phyloP scores from a whole-genome alignment of 2,329 filamentous ascomycete species.

The Fusarium sp. region DNA sequence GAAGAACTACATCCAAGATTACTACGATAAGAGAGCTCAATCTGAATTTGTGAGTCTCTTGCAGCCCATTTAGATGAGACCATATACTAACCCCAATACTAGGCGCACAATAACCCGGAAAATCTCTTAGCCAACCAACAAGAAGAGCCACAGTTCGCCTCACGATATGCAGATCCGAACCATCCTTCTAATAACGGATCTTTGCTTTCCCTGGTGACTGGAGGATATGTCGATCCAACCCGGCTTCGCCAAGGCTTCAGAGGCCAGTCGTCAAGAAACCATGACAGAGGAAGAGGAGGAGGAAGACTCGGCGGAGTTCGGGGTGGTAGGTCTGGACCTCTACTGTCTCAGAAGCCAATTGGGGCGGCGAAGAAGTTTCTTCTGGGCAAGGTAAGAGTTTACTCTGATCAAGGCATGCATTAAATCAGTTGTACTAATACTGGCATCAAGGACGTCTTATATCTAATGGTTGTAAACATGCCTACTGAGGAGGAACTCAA shows the following conservation, averaged over 20 bases:
- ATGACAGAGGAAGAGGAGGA: not conserved
- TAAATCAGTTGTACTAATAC: not conserved
- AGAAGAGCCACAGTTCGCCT: slow-evolving; percentile 13
- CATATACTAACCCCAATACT: not conserved
- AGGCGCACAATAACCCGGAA: slow-evolving; percentile 14
- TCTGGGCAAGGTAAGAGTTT: slow-evolving; percentile 8
- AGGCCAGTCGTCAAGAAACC: not conserved
- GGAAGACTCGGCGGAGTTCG: not conserved
- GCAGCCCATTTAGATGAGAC: fast-evolving
- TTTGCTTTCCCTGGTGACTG: slow-evolving; percentile 14
- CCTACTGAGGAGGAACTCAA: slow-evolving; percentile 11
- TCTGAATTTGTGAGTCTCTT: slow-evolving; percentile 16
- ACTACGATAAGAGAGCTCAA: slow-evolving; percentile 20
- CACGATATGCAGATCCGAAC: slow-evolving; percentile 18
- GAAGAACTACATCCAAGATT: slow-evolving; percentile 9
- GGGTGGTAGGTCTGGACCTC: not conserved
- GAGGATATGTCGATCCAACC: slow-evolving; percentile 14
- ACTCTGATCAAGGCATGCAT: fast-evolving
- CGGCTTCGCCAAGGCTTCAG: not conserved
- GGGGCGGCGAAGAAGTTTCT: slow-evolving; percentile 14
- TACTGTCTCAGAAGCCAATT: slow-evolving; percentile 7
- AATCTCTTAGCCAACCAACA: slow-evolving; percentile 19
- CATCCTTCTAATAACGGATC: slow-evolving; percentile 18
- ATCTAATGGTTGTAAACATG: slow-evolving; percentile 22
- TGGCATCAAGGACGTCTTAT: slow-evolving; percentile 6